A percentile compares a stretch with the other conserved stretches of the same genome.
phyloP scores from a whole-genome alignment of 2,329 filamentous ascomycete species.

The Lasiodiplodia gonubiensis region DNA sequence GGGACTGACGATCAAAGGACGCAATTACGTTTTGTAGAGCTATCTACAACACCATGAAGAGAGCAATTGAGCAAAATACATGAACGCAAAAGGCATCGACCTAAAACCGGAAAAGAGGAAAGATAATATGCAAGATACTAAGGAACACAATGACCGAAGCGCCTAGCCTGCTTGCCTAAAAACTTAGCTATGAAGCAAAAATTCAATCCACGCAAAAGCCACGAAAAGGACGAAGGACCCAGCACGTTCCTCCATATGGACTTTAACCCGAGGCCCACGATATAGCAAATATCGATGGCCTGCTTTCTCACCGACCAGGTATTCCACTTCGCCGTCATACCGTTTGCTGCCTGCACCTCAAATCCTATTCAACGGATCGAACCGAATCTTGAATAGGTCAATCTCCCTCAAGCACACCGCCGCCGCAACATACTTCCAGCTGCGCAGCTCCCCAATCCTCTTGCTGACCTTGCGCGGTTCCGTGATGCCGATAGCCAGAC shows the following conservation, averaged over 20 bases:
- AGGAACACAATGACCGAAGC: background rate
- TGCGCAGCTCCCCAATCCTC: slow-evolving; percentile 48
- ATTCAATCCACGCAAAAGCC: background rate
- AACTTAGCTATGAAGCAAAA: background rate
- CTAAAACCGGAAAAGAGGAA: background rate
- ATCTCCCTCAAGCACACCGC: slow-evolving; percentile 58
- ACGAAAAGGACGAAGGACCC: background rate
- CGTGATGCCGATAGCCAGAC: slow-evolving; percentile 51
- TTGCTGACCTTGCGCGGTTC: slow-evolving; percentile 40
- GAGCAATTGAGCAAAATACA: background rate
- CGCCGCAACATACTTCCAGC: slow-evolving; percentile 61
- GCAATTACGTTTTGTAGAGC: too few species aligned
- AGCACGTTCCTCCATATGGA: background rate
- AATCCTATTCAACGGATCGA: slow-evolving; percentile 21
- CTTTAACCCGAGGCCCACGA: background rate
- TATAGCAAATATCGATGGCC: background rate
- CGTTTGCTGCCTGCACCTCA: background rate
- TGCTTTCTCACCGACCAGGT: background rate
- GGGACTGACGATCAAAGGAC: background rate
- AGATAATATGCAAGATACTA: background rate
- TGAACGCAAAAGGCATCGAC: background rate
- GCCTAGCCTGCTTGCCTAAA: background rate
- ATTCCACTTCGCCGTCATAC: background rate
- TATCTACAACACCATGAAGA: background rate
- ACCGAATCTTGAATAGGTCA: slow-evolving; percentile 37